Percentiles rank a stretch among this genome's conserved stretches.
Conservation (phyloP, 495 filamentous ascomycete species). For the Neurospora pannonica region DNA sequence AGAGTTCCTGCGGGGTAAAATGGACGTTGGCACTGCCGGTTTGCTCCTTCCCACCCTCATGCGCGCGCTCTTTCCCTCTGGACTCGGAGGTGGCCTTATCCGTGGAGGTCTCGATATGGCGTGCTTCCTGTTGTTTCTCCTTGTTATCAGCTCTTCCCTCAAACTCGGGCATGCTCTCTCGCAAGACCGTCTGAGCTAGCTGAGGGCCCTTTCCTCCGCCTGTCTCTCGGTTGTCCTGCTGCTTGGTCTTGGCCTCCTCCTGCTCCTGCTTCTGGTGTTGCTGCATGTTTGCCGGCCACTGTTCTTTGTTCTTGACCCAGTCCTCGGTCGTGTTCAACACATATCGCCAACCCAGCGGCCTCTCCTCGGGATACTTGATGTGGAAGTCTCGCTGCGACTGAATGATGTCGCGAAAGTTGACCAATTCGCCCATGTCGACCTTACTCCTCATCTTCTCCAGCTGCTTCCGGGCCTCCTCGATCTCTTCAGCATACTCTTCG, state of each 20-base stretch:
- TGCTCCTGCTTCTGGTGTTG: not conserved
- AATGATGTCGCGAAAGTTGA: conserved; percentile 13
- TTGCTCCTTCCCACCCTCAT: not conserved
- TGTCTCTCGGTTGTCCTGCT: not conserved
- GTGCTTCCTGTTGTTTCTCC: not conserved
- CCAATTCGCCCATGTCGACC: not conserved
- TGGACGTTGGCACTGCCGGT: not conserved
- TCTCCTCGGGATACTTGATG: conserved; percentile 5
- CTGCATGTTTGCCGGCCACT: conserved; percentile 5
- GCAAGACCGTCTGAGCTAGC: not conserved
- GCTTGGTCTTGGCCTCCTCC: not conserved
- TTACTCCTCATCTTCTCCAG: not conserved
- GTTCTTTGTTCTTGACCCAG: conserved; percentile 9
- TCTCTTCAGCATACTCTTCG: not conserved
- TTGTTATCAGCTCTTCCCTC: not conserved
- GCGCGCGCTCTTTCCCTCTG: not conserved
- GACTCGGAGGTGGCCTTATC: not conserved
- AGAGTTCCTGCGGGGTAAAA: conserved; percentile 3
- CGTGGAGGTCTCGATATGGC: too few relatives aligned
- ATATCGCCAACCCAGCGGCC: conserved; percentile 10
- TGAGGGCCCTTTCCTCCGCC: not conserved
- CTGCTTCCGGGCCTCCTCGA: not conserved
- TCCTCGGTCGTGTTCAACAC: conserved; percentile 11
- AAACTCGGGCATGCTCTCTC: not conserved
- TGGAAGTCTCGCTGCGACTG: conserved; percentile 3